phyloP scores from a whole-genome alignment of 2,329 filamentous ascomycete species.

The Shiraia bambusicola region DNA sequence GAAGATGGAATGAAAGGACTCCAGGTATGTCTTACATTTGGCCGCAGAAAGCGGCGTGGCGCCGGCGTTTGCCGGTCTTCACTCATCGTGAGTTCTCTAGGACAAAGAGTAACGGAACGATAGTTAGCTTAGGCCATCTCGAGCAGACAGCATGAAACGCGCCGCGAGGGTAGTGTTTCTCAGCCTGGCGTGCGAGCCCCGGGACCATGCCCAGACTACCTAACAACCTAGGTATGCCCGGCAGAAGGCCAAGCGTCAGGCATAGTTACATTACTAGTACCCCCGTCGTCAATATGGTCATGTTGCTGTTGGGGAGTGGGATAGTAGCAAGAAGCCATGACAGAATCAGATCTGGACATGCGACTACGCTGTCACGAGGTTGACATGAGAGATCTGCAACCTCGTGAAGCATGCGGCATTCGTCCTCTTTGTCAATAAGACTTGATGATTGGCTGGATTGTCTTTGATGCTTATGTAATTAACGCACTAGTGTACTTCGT shows the following conservation, averaged over 20 bases:
- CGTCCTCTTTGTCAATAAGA: too few relatives aligned
- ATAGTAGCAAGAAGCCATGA: too few relatives aligned
- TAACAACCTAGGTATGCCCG: too few relatives aligned
- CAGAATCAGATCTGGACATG: too few relatives aligned
- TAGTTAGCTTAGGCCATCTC: conserved; percentile 13
- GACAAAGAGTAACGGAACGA: not conserved
- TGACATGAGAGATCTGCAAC: too few relatives aligned
- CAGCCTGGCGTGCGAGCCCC: conserved; percentile 9
- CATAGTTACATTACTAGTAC: conserved; percentile 1
- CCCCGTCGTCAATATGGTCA: too few relatives aligned
- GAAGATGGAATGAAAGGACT: not conserved
- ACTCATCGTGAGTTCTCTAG: conserved; percentile 25
- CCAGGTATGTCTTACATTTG: conserved; percentile 33
- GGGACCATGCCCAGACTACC: conserved; percentile 11
- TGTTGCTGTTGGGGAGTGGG: too few relatives aligned
- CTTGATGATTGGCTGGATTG: too few relatives aligned
- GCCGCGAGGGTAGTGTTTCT: conserved; percentile 2
- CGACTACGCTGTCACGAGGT: too few relatives aligned
- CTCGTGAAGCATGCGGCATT: too few relatives aligned
- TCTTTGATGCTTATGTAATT: too few relatives aligned
- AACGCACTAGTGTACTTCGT: too few relatives aligned
- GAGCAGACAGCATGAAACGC: conserved; percentile 1
- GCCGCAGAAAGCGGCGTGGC: conserved; percentile 40
- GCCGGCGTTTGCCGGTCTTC: conserved; percentile 34
- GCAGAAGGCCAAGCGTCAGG: conserved; percentile 14